Evolutionary conservation across 805 yeast species (phyloP).

Genomic region (Candida ovalis): DNA sequence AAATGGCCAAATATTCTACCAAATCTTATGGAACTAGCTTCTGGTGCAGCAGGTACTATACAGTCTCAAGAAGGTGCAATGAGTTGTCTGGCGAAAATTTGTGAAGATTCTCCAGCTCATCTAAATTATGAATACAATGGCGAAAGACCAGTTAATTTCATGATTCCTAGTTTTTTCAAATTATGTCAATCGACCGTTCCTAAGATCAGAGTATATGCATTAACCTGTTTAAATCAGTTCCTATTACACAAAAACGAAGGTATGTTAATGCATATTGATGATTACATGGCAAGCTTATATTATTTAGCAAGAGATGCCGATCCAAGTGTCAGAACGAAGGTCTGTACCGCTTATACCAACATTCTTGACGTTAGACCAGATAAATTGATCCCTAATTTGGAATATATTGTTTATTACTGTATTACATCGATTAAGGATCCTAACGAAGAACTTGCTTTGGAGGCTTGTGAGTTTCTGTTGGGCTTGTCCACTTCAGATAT

Average conservation of each 20-base stretch:
- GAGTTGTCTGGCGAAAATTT: constrained; percentile 77
- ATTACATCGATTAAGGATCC: constrained; percentile 66
- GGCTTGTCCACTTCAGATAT: constrained; percentile 63
- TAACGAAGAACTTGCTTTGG: constrained; percentile 77
- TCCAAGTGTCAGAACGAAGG: constrained; percentile 61
- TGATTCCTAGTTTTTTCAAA: constrained; percentile 63
- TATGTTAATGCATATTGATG: constrained; percentile 61
- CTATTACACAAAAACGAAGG: constrained; percentile 67
- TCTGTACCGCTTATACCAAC: constrained; percentile 71
- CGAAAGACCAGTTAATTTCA: constrained; percentile 59
- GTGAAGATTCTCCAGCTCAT: constrained; percentile 76
- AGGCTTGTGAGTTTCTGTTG: constrained; percentile 89
- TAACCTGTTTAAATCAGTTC: constrained; percentile 74
- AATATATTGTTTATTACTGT: constrained; percentile 83
- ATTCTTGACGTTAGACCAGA: constrained; percentile 78
- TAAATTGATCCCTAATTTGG: constrained; percentile 71
- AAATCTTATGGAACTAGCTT: constrained; percentile 59
- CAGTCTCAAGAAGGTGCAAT: constrained; percentile 68
- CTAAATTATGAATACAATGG: constrained; percentile 66
- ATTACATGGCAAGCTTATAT: constrained; percentile 61
- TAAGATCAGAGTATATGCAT: constrained; percentile 54
- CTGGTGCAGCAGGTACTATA: constrained; percentile 38
- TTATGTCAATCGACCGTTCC: constrained; percentile 41
- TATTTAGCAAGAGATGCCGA: constrained; percentile 60
- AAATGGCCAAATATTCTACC: constrained; percentile 77